Base-by-base conservation (phyloP, 495 filamentous ascomycete genomes). In the Talaromyces nanjingensis region DNA sequence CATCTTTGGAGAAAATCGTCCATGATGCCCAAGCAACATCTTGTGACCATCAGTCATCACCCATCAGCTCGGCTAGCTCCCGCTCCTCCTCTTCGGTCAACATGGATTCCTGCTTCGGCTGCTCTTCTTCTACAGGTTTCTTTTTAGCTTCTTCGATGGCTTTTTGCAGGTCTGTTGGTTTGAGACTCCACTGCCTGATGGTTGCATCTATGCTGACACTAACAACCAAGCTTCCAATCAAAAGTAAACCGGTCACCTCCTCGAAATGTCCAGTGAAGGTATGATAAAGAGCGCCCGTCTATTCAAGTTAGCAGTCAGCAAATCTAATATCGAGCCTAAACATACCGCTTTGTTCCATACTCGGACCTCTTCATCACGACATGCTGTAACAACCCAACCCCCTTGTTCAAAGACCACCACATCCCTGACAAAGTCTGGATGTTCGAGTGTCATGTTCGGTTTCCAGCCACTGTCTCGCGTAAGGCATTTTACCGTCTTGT, bases 201-300 rank as follows among this genome's bases (percentile, higher is more conserved):
- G 94, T 98, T 0, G 85, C 89, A 78, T 98, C 94, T 66, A 97
- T 96, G 24, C 87, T 84, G 34, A 91, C 91, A 70, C 91, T 96
- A 39, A 89, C 86, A 29, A 94, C 77, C 49, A 77, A 83, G 31
- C 72, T 77, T 16, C 79, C 83, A 9, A 92, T 68, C 42, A 96
- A 69, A 2, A 87, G 78, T 42, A 97, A 73, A 42, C 88, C 91
- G 4, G 89, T 96, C 29, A 98, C 89, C 70, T 97, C 94, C 67
- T 98, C 91, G 71, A 85, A 97, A 73, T 98, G 94, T 1, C 94
- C 94, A 18, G 84, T 81, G 62, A 93, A 91, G 2, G 84, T 83
- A 69, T 90, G 89, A 67, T 89, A 81, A 54, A 97, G 80, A 65
- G 89, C 82, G 16, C 92, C 94, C 57, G 83, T 90, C 68, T 81